Percentiles rank a stretch among this genome's conserved stretches.
Evolutionary conservation across 1,284 basidiomycete genomes (phyloP).

Genomic region (Xerocomus minutiporus): DNA sequence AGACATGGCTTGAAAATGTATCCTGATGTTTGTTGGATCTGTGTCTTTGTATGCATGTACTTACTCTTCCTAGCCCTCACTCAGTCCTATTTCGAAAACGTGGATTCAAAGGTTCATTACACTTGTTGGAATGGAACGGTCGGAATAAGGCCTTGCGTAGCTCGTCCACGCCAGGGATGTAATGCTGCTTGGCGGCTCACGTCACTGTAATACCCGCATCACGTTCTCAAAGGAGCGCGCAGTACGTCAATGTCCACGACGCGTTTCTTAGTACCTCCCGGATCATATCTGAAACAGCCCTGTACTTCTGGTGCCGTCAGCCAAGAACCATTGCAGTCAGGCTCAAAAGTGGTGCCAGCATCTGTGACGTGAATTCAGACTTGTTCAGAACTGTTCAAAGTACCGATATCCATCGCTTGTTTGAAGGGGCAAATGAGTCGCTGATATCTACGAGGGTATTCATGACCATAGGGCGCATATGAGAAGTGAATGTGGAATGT

Average conservation of each 20-base stretch:
- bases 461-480: neutral
- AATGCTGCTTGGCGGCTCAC: neutral
- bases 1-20: conserved; percentile 33
- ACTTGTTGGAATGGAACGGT: too few relatives aligned
- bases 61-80: conserved; percentile 1
- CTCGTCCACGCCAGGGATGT: too few relatives aligned
- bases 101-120: neutral
- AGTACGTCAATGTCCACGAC: neutral
- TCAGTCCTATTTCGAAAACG: neutral
- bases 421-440: too few relatives aligned
- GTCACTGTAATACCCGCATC: neutral
- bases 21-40: conserved; percentile 9
- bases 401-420: too few relatives aligned
- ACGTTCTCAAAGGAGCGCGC: neutral
- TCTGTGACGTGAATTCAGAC: too few relatives aligned
- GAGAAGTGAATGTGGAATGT: neutral
- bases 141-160: too few relatives aligned
- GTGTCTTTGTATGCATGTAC: conserved; percentile 1
- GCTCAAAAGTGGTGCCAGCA: neutral
- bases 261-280: neutral
- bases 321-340: too few relatives aligned
- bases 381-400: too few relatives aligned
- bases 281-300: neutral
- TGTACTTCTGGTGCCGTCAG: neutral
- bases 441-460: neutral